Evolutionary conservation across 768 basidiomycete genomes (phyloP).

Genomic region (Hydnomerulius pinastri): DNA sequence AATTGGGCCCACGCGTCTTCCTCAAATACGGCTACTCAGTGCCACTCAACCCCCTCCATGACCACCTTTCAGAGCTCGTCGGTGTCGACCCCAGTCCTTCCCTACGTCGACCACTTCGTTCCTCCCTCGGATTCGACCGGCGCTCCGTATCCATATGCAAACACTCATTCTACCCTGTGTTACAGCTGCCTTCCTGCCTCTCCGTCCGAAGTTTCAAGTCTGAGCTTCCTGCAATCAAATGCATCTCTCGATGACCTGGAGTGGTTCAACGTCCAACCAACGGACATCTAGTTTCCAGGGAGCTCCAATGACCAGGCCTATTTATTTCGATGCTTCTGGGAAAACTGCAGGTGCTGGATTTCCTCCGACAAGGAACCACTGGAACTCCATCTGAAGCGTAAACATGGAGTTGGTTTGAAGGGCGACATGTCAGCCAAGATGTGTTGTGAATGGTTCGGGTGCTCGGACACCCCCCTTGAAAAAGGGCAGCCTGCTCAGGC

Average conservation of each 20-base stretch:
- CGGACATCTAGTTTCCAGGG: constrained; percentile 9
- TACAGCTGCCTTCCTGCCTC: neutral
- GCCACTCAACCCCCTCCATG: too few species aligned
- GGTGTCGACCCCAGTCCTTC: too few species aligned
- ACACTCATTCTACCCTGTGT: neutral
- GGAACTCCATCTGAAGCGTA: constrained; percentile 10
- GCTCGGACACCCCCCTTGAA: constrained; percentile 3
- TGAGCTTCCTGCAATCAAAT: neutral
- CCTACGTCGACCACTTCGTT: too few species aligned
- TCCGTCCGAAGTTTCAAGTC: neutral
- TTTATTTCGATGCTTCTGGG: constrained; percentile 24
- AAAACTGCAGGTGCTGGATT: constrained; percentile 19
- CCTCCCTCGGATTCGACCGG: neutral
- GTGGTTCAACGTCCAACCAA: constrained; percentile 5
- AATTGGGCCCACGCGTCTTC: too few species aligned
- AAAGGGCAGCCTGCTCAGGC: constrained; percentile 13
- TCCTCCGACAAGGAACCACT: constrained; percentile 14
- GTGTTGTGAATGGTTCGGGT: constrained; percentile 16
- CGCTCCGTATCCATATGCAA: neutral
- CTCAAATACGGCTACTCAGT: too few species aligned
- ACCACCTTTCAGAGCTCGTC: too few species aligned
- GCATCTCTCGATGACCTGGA: neutral
- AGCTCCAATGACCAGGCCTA: too few species aligned
- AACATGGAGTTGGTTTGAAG: constrained; percentile 10
- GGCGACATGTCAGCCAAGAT: neutral